Conservation (phyloP, 306 rosid genomes). For the Vigna trinervia region DNA sequence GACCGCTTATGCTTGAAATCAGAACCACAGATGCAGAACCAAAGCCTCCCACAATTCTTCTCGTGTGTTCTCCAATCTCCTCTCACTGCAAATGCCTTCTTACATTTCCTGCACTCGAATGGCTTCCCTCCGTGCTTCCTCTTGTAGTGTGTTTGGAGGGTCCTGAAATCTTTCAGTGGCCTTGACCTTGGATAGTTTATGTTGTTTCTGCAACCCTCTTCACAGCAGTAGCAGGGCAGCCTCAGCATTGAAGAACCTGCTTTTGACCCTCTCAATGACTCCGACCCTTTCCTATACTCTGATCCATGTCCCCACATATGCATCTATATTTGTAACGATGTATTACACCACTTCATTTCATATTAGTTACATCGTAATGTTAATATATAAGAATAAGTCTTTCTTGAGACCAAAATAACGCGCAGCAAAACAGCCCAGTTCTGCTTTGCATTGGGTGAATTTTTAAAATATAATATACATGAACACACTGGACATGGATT, state of each 20-base stretch:
- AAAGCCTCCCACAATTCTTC: conserved; percentile 80
- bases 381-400: neutral
- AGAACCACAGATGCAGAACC: conserved; percentile 80
- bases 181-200: conserved; percentile 65
- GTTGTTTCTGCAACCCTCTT: conserved; percentile 78
- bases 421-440: neutral
- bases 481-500: neutral
- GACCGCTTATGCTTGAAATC: conserved; percentile 81
- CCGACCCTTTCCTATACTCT: conserved; percentile 74
- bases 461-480: neutral
- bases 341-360: neutral
- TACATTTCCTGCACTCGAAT: conserved; percentile 68
- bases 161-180: conserved; percentile 77
- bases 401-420: too few relatives aligned
- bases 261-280: conserved; percentile 70
- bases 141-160: conserved; percentile 82
- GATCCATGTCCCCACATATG: conserved; percentile 94
- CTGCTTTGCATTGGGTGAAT: neutral
- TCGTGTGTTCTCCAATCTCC: conserved; percentile 88
- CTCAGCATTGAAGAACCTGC: conserved; percentile 61
- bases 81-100: conserved; percentile 69
- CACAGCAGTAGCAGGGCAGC: conserved; percentile 77
- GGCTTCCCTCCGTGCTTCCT: conserved; percentile 79
- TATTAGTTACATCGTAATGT: neutral
- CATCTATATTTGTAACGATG: conserved; percentile 50